Conservation (phyloP, 2,329 filamentous ascomycete genomes). For the Aureobasidium sp. region DNA sequence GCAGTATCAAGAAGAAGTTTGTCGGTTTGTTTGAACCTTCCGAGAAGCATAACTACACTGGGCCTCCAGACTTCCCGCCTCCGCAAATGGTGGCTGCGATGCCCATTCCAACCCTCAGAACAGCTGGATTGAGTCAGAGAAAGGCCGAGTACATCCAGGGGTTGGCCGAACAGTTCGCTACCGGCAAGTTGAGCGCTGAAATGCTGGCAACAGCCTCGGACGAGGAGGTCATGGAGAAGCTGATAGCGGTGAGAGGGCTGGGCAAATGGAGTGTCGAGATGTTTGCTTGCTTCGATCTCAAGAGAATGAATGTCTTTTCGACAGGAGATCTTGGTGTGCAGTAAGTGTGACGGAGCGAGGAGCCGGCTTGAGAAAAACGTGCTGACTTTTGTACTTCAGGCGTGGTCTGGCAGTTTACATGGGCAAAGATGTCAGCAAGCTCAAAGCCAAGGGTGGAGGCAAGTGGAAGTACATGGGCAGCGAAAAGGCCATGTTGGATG, state of each 20-base stretch:
- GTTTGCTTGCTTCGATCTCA: conserved; percentile 95
- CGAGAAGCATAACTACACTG: conserved; percentile 21
- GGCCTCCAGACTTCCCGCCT: conserved; percentile 53
- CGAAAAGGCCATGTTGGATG: conserved; percentile 82
- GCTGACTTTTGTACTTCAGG: conserved; percentile 24
- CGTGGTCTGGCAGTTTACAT: conserved; percentile 83
- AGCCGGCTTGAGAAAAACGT: no score
- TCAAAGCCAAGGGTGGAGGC: conserved; percentile 68
- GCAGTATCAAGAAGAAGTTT: conserved; percentile 81
- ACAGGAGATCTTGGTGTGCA: conserved; percentile 90
- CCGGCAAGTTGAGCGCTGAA: conserved; percentile 63
- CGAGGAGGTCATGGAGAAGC: conserved; percentile 71
- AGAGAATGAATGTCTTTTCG: conserved; percentile 87
- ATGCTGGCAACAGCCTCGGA: conserved; percentile 73
- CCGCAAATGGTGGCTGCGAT: conserved; percentile 61
- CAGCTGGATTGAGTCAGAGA: conserved; percentile 80
- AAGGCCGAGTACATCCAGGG: conserved; percentile 94
- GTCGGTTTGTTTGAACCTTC: conserved; percentile 55
- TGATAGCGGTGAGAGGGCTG: conserved; percentile 78
- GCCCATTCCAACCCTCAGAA: conserved; percentile 60
- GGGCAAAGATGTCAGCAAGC: conserved; percentile 71
- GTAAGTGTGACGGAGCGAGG: conserved; percentile 32
- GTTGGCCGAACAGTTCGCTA: conserved; percentile 69
- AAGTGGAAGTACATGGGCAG: conserved; percentile 95
- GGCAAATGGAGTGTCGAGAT: conserved; percentile 93